Conservation (phyloP, 169 alveolate species). For the Toxoplasma gondii region DNA sequence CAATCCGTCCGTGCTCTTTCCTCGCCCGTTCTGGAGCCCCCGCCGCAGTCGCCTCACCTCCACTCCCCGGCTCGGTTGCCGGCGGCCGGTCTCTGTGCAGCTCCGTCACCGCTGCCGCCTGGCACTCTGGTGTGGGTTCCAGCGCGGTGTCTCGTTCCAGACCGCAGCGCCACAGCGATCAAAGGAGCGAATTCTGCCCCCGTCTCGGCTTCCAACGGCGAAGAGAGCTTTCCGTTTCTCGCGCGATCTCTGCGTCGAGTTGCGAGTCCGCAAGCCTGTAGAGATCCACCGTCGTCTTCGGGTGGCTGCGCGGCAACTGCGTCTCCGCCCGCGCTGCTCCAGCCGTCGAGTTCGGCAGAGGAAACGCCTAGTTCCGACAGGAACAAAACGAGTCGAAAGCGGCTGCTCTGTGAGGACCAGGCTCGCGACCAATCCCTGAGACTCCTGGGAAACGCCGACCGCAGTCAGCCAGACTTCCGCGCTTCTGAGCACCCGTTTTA, state of each 20-base stretch:
- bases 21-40: neutral
- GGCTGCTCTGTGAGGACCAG: neutral
- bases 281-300: neutral
- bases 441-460: neutral
- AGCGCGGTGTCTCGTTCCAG: neutral
- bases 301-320: neutral
- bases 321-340: neutral
- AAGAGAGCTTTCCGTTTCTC: neutral
- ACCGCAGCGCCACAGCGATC: neutral
- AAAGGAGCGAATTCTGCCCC: neutral
- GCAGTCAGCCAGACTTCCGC: neutral
- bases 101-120: neutral
- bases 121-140: neutral
- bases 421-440: too few species aligned
- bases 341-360: neutral
- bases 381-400: neutral
- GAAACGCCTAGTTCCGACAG: neutral
- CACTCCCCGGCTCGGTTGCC: neutral
- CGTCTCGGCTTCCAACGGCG: neutral
- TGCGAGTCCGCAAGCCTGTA: neutral
- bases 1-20: neutral
- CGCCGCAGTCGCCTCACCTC: neutral
- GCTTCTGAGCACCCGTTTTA: neutral
- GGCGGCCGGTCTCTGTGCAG: neutral
- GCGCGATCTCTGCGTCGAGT: neutral